Evolutionary conservation across 2,329 filamentous ascomycete species (phyloP).

Genomic region (Cladosporium halotolerans): DNA sequence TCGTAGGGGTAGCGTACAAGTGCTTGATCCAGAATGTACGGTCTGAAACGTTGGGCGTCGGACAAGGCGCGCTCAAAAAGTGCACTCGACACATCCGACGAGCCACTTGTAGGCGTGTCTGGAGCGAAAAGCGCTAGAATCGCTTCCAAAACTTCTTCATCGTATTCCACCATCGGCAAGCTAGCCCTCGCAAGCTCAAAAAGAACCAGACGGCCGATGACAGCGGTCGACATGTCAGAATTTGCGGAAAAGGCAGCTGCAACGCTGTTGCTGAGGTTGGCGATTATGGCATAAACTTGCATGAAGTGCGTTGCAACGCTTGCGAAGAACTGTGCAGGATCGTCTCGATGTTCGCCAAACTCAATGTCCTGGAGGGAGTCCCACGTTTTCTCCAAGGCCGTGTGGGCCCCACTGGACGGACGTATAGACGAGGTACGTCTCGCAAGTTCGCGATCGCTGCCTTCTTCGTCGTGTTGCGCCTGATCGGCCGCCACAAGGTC

Average conservation of each 20-base stretch:
- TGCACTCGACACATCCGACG: constrained; percentile 1
- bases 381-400: constrained; percentile 19
- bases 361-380: constrained; percentile 17
- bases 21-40: constrained; percentile 58
- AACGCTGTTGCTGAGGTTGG: constrained; percentile 38
- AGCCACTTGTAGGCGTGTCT: constrained; percentile 4
- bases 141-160: constrained; percentile 61
- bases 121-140: constrained; percentile 55
- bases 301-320: constrained; percentile 41
- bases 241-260: constrained; percentile 43
- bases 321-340: constrained; percentile 44
- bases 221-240: constrained; percentile 50
- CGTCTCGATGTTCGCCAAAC: constrained; percentile 33
- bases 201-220: constrained; percentile 58
- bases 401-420: constrained; percentile 13
- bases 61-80: constrained; percentile 4
- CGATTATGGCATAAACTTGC: constrained; percentile 45
- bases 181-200: constrained; percentile 65
- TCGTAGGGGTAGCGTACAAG: constrained; percentile 80
- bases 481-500: constrained; percentile 54
- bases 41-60: constrained; percentile 50
- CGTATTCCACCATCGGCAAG: constrained; percentile 63
- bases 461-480: constrained; percentile 35
- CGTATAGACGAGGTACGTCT: constrained; percentile 12
- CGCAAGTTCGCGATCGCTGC: constrained; percentile 14